A percentile compares a stretch with the other conserved stretches of the same genome.
phyloP scores from a whole-genome alignment of 148 eudicot species.

The Heliosperma pusillum region DNA sequence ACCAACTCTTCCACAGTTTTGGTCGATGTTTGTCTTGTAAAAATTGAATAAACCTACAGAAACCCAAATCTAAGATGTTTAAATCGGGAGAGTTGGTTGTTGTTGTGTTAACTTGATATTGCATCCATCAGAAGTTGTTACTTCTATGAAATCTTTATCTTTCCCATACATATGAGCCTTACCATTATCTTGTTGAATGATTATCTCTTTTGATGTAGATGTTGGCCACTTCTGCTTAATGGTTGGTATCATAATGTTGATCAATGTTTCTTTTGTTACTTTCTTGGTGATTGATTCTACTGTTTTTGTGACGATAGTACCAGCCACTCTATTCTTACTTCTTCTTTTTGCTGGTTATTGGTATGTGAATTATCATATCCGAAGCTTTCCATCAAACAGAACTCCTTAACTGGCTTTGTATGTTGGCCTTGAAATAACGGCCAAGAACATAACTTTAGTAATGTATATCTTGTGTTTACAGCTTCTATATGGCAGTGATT shows the following conservation, averaged over 20 bases:
- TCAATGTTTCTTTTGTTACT: not conserved
- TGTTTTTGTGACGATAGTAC: no score
- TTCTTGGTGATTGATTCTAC: not conserved
- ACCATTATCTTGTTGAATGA: no score
- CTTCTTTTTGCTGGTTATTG: not conserved
- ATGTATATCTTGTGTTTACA: not conserved
- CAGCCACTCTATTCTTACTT: no score
- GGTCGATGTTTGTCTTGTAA: no score
- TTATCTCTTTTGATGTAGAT: not conserved
- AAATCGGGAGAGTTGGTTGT: not conserved
- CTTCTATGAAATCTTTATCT: no score
- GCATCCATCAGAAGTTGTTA: not conserved
- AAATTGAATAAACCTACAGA: no score
- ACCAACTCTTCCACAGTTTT: no score
- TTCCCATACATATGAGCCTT: no score
- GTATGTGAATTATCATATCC: not conserved
- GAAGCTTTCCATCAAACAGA: not conserved
- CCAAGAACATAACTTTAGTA: not conserved
- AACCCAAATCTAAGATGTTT: no score
- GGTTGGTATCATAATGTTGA: not conserved
- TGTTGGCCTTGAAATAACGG: not conserved
- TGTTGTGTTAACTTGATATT: no score
- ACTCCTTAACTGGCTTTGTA: not conserved
- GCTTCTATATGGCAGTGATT: not conserved
- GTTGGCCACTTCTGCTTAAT: not conserved